Base-by-base conservation (phyloP, 2,329 filamentous ascomycete species). In the Zalaria sp. region DNA sequence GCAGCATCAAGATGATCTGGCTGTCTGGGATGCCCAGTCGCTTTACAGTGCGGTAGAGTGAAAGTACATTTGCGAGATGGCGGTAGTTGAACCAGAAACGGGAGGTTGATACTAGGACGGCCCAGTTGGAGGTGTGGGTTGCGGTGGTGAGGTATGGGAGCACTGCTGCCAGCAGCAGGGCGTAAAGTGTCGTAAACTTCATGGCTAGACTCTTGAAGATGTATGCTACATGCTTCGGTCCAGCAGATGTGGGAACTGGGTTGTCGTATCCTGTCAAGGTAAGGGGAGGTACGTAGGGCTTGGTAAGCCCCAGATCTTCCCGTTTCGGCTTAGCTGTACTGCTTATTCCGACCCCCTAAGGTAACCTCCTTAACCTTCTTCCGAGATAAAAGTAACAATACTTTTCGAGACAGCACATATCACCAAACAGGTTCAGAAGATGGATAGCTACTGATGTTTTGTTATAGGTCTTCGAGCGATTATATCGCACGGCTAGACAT, bases 1-100 rank as follows among this genome's bases (percentile, higher is more conserved):
- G 91, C n/a, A 98, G 77, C 88, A 98, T 96, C 51, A 98, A 82
- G 60, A 98, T 96, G 65, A 98, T 98, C 61, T 98, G 91, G 40
- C 86, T 94, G 64, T 98, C 91, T 31, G 91, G 91, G 46, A 98
- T 98, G 38, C 91, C 91, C 32, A 98, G 79, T 8, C 91, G 84
- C 68, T 98, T 98, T 48, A 98, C 91, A 43, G 91, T 98, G 44
- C 91, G 85, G 66, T 98, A 98, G 49, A 98, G 79, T 45, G 89
- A 95, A 46, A 98, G 78, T 11, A 94, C 91, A 66, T 98, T 98
- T 62, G 91, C 88, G 40, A 98, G 81, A 63, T 98, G 91, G 44
- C 91, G 83, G 65, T 98, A 98, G 68, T 98, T 98, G 78, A 98
- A 98, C 91, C 91, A 98, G 72, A 98, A 98, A 41, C 91, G 83